Conservation (phyloP, 768 basidiomycete genomes). For the Lepiota venenata region DNA sequence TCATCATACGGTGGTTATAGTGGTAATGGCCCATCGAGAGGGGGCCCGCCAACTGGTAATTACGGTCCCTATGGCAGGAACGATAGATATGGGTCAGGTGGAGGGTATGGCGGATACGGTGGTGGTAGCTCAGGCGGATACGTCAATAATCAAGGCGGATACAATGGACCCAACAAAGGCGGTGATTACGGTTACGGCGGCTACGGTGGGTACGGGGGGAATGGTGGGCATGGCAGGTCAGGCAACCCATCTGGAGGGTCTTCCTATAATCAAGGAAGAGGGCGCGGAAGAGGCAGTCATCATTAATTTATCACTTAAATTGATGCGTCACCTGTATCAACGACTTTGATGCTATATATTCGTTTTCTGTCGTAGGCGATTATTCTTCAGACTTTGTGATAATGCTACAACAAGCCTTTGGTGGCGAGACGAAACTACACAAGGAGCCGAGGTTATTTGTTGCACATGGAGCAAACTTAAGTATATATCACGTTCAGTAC, state of each 20-base stretch:
- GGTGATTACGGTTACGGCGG: slow-evolving; percentile 33
- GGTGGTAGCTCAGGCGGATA: slow-evolving; percentile 16
- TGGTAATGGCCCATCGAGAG: slow-evolving; percentile 23
- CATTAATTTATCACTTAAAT: slow-evolving; percentile 21
- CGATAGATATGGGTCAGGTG: slow-evolving; percentile 23
- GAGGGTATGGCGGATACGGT: slow-evolving; percentile 32
- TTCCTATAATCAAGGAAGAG: slow-evolving; percentile 22
- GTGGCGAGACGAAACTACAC: too few species aligned
- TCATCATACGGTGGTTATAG: background rate
- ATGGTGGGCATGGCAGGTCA: slow-evolving; percentile 18
- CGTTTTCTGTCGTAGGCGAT: background rate
- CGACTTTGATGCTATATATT: slow-evolving; percentile 5
- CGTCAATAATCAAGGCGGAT: slow-evolving; percentile 31
- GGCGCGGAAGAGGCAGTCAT: slow-evolving; percentile 50
- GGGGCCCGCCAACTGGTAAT: slow-evolving; percentile 21
- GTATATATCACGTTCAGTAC: slow-evolving; percentile 12
- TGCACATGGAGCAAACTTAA: slow-evolving; percentile 15
- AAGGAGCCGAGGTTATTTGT: too few species aligned
- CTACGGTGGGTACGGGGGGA: slow-evolving; percentile 29
- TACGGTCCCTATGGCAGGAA: slow-evolving; percentile 30
- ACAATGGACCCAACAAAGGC: slow-evolving; percentile 15
- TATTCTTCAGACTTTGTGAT: slow-evolving; percentile 5
- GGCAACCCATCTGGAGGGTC: slow-evolving; percentile 25
- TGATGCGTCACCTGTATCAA: slow-evolving; percentile 1
- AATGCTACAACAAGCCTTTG: slow-evolving; percentile 16